A percentile compares a stretch with the other conserved stretches of the same genome.
These are phyloP conservation scores for Salix exigua DNA, from an alignment of 345 rosid genomes.

Conservation along the genomic window DNA sequence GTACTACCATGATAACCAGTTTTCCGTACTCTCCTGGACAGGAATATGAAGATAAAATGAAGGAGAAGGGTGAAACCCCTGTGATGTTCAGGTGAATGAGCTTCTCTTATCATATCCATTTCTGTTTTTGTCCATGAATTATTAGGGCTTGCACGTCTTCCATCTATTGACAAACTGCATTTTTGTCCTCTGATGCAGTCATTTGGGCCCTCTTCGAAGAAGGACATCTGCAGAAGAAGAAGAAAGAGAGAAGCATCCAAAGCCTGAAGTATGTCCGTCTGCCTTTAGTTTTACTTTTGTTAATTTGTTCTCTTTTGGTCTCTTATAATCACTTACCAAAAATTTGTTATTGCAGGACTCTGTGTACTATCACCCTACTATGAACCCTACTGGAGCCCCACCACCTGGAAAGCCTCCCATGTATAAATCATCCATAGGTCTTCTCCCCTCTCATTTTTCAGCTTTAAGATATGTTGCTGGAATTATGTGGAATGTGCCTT, in stretches of 20 bases:
- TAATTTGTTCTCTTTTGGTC: conserved; percentile 1
- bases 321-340: conserved; percentile 2
- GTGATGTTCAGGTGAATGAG: conserved; percentile 86
- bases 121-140: not conserved
- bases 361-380: conserved; percentile 89
- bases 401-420: conserved; percentile 99
- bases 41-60: conserved; percentile 93
- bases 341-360: conserved; percentile 63
- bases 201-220: conserved; percentile 77
- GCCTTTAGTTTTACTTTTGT: conserved; percentile 11
- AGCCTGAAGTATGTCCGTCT: conserved; percentile 66
- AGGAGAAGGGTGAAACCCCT: conserved; percentile 90
- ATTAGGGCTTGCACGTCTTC: conserved; percentile 13
- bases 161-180: conserved; percentile 22
- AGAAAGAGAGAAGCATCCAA: conserved; percentile 71
- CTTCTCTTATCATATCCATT: conserved; percentile 3
- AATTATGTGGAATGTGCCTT: not conserved
- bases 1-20: not conserved
- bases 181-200: conserved; percentile 56
- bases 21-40: conserved; percentile 22
- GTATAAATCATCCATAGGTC: conserved; percentile 88
- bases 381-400: conserved; percentile 97
- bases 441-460: not conserved
- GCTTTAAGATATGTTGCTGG: conserved; percentile 2
- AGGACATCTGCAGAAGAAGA: conserved; percentile 79